Conservation (phyloP, 2,329 filamentous ascomycete genomes). For the Gyromitra esculenta region DNA sequence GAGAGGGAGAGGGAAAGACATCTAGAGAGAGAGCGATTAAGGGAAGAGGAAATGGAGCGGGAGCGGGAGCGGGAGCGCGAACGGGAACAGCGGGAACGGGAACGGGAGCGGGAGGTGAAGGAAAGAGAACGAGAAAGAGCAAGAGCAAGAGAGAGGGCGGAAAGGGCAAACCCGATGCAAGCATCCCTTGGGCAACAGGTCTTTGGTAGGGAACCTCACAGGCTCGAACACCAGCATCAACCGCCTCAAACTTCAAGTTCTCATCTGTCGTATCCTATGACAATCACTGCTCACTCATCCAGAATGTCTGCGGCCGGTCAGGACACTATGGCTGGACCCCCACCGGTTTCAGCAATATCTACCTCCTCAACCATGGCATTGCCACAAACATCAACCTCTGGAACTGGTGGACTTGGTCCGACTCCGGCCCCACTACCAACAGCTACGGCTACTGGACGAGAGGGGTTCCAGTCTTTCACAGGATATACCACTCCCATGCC, state of each 20-base stretch:
- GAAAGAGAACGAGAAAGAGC: slow-evolving; percentile 32
- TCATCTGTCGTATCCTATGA: slow-evolving; percentile 53
- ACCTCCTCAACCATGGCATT: slow-evolving; percentile 51
- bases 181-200: slow-evolving; percentile 28
- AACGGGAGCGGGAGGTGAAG: slow-evolving; percentile 7
- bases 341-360: slow-evolving; percentile 45
- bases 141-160: slow-evolving; percentile 30
- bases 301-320: slow-evolving; percentile 39
- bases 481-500: slow-evolving; percentile 57
- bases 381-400: slow-evolving; percentile 47
- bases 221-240: slow-evolving; percentile 59
- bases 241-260: slow-evolving; percentile 54
- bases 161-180: slow-evolving; percentile 36
- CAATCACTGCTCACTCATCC: slow-evolving; percentile 45
- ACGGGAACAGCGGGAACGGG: slow-evolving; percentile 32
- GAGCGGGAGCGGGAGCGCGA: slow-evolving; percentile 60
- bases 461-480: slow-evolving; percentile 55
- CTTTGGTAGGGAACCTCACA: slow-evolving; percentile 56
- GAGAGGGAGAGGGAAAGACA: slow-evolving; percentile 58
- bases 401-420: slow-evolving; percentile 50
- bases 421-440: slow-evolving; percentile 56
- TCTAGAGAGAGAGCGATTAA: slow-evolving; percentile 48
- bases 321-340: slow-evolving; percentile 45
- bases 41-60: slow-evolving; percentile 53
- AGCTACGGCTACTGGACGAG: slow-evolving; percentile 52